Evolutionary conservation across 768 basidiomycete species (phyloP).

Genomic region (Russula virescens): DNA sequence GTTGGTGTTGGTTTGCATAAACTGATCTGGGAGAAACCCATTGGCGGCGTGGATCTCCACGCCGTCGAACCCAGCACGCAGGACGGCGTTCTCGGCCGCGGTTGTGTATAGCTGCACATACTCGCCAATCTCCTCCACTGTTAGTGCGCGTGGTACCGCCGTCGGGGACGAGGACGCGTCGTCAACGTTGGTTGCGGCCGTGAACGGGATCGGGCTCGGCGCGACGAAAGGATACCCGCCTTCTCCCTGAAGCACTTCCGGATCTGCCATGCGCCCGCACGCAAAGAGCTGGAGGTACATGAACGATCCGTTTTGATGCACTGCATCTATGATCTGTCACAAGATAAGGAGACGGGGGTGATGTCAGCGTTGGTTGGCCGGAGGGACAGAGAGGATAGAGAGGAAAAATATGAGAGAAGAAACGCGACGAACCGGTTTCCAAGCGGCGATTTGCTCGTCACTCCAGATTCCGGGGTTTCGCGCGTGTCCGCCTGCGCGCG

Average conservation of each 20-base stretch:
- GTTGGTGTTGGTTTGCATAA: slow-evolving; percentile 35
- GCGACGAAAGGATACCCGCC: slow-evolving; percentile 1
- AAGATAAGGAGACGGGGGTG: neutral
- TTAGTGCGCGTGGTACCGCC: slow-evolving; percentile 21
- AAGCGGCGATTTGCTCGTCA: slow-evolving; percentile 46
- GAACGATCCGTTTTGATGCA: slow-evolving; percentile 33
- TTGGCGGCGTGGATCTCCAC: slow-evolving; percentile 32
- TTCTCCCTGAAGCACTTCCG: neutral
- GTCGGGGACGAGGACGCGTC: neutral
- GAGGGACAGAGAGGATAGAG: too few species aligned
- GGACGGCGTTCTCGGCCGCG: slow-evolving; percentile 37
- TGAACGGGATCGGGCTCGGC: neutral
- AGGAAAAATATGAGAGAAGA: too few species aligned
- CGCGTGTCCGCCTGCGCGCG: slow-evolving; percentile 42
- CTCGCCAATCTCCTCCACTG: slow-evolving; percentile 28
- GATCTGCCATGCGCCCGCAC: slow-evolving; percentile 30
- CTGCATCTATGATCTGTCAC: slow-evolving; percentile 22
- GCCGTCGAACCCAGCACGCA: slow-evolving; percentile 30
- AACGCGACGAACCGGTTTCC: slow-evolving; percentile 39
- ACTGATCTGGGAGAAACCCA: slow-evolving; percentile 35
- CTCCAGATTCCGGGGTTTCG: slow-evolving; percentile 61
- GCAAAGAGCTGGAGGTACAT: slow-evolving; percentile 38
- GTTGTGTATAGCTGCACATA: slow-evolving; percentile 29
- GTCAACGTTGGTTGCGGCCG: too few species aligned
- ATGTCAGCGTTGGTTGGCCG: too few species aligned